Conservation (phyloP, 148 eudicot species). For the Persicaria tinctoria region DNA sequence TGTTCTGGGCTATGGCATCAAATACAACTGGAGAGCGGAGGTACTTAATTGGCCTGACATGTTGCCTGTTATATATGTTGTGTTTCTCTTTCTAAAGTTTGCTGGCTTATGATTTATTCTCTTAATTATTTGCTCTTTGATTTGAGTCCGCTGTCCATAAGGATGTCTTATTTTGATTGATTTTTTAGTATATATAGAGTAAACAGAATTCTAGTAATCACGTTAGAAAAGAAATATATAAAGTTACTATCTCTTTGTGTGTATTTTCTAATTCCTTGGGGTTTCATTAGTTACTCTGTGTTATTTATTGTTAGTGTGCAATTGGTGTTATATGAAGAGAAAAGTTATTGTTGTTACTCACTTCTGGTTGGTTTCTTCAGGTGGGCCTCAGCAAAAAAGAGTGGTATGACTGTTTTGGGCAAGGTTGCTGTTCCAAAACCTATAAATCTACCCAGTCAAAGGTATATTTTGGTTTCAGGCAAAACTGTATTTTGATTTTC, state of each 20-base stretch:
- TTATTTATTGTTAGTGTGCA: neutral
- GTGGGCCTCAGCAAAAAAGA: constrained; percentile 82
- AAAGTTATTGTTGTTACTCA: neutral
- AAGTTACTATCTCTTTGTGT: neutral
- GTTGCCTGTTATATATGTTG: neutral
- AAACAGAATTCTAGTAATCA: too few species aligned
- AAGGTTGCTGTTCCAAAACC: constrained; percentile 99
- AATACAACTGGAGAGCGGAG: constrained; percentile 8
- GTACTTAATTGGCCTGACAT: neutral
- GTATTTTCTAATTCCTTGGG: neutral
- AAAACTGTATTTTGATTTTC: neutral
- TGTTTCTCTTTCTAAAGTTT: neutral
- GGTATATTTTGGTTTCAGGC: constrained; percentile 33
- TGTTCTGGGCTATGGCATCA: constrained; percentile 7
- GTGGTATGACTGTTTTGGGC: constrained; percentile 95
- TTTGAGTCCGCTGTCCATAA: neutral
- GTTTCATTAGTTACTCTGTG: neutral
- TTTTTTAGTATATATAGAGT: neutral
- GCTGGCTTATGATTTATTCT: neutral
- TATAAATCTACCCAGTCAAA: constrained; percentile 93
- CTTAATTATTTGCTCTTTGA: neutral
- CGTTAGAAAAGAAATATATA: neutral
- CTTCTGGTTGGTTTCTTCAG: constrained; percentile 28
- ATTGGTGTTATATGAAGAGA: neutral
- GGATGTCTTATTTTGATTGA: neutral